A percentile compares a stretch with the other conserved stretches of the same genome.
Conservation (phyloP, 192 early-diverging fungal species). For the Obelidium mucronatum region DNA sequence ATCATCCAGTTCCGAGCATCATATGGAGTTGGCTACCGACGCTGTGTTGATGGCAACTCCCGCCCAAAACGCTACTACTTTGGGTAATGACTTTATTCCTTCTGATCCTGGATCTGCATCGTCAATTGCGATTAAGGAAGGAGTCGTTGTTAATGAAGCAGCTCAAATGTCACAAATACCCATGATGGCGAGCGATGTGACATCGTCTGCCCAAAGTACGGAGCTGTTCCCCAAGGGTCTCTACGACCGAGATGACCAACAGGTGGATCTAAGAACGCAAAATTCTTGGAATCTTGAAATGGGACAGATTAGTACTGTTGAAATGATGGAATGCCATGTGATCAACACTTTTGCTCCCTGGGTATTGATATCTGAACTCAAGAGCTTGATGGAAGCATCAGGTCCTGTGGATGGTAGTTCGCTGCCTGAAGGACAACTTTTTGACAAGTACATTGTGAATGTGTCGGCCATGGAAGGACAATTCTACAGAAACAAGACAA, state of each 20-base stretch:
- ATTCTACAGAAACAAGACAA: constrained; percentile 61
- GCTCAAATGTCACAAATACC: constrained; percentile 54
- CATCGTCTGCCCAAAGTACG: not conserved
- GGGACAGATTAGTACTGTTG: constrained; percentile 58
- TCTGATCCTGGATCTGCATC: constrained; percentile 2
- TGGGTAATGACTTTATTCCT: constrained; percentile 28
- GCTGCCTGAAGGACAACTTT: constrained; percentile 16
- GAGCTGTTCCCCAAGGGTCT: constrained; percentile 51
- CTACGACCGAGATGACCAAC: constrained; percentile 64
- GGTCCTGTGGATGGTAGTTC: constrained; percentile 15
- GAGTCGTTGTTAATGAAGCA: constrained; percentile 44
- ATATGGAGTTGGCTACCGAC: constrained; percentile 6
- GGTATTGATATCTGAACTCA: constrained; percentile 60
- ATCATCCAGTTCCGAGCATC: not conserved
- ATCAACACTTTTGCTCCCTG: constrained; percentile 69
- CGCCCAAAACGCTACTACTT: constrained; percentile 13
- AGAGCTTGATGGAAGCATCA: constrained; percentile 49
- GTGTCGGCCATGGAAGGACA: constrained; percentile 68
- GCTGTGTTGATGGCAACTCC: constrained; percentile 30
- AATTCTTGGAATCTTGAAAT: constrained; percentile 62
- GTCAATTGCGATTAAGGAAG: not conserved
- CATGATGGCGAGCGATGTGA: constrained; percentile 42
- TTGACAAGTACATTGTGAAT: constrained; percentile 59
- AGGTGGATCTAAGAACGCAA: constrained; percentile 55
- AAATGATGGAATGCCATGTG: constrained; percentile 67